A percentile compares a stretch with the other conserved stretches of the same genome.
phyloP scores from a whole-genome alignment of 139 green algal species.

The Astrephomene gubernaculifera region DNA sequence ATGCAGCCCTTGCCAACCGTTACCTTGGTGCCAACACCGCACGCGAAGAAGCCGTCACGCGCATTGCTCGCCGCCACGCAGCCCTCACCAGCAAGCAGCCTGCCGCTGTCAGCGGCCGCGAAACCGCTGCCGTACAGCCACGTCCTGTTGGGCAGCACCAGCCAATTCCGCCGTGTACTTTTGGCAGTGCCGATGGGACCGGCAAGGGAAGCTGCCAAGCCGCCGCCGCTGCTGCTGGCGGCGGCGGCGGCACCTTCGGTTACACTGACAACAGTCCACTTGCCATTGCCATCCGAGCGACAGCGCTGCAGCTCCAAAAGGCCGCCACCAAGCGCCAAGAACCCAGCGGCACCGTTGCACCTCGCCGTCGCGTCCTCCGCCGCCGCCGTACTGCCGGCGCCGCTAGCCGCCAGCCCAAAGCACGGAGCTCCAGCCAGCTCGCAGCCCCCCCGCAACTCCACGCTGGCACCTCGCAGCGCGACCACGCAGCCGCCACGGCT shows the following conservation, averaged over 20 bases:
- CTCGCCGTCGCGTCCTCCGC: not conserved
- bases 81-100: not conserved
- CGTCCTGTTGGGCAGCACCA: not conserved
- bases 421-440: not conserved
- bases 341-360: not conserved
- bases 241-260: not conserved
- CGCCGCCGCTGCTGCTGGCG: not conserved
- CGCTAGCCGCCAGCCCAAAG: not conserved
- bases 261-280: not conserved
- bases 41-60: not conserved
- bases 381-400: not conserved
- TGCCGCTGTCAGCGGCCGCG: not conserved
- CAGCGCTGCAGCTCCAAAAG: not conserved
- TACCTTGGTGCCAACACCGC: not conserved
- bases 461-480: not conserved
- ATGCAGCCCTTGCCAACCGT: not conserved
- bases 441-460: not conserved
- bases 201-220: not conserved
- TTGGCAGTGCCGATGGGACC: not conserved
- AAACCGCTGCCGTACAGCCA: constrained; percentile 12
- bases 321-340: not conserved
- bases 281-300: not conserved
- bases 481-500: constrained; percentile 1
- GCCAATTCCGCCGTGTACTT: not conserved
- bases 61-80: not conserved